Conservation (phyloP, 768 basidiomycete genomes). For the Holtermanniella nyarrowii region DNA sequence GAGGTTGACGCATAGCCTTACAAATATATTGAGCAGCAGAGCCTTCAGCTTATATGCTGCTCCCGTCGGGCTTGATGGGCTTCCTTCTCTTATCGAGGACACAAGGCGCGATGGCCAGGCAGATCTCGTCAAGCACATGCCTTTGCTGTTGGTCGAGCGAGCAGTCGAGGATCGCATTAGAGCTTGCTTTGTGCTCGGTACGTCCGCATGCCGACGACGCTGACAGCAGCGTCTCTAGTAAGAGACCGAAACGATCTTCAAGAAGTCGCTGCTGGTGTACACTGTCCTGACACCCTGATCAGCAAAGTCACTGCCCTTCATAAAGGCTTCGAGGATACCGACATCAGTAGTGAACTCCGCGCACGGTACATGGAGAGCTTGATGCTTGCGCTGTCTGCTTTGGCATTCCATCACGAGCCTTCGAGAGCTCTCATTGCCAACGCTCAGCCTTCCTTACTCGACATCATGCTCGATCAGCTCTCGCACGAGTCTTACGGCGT, state of each 20-base stretch:
- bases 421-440: slow-evolving; percentile 61
- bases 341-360: slow-evolving; percentile 8
- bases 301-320: slow-evolving; percentile 33
- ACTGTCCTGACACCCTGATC: slow-evolving; percentile 51
- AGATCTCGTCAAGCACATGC: slow-evolving; percentile 4
- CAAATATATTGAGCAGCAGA: slow-evolving; percentile 14
- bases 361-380: slow-evolving; percentile 48
- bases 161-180: slow-evolving; percentile 47
- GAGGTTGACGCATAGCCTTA: slow-evolving; percentile 14
- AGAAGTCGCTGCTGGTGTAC: slow-evolving; percentile 59
- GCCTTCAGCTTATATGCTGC: not conserved
- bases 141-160: not conserved
- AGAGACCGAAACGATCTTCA: slow-evolving; percentile 60
- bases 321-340: slow-evolving; percentile 17
- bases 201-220: slow-evolving; percentile 28
- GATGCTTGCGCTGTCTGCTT: slow-evolving; percentile 60
- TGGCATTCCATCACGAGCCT: slow-evolving; percentile 62
- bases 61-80: too few species aligned
- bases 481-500: slow-evolving; percentile 59
- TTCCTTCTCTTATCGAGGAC: too few species aligned
- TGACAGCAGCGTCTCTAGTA: slow-evolving; percentile 52
- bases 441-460: slow-evolving; percentile 48
- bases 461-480: slow-evolving; percentile 51
- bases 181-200: slow-evolving; percentile 69
- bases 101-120: too few species aligned